Base-by-base conservation (phyloP, 2,329 filamentous ascomycete species). In the Gliomastix tumulicola region DNA sequence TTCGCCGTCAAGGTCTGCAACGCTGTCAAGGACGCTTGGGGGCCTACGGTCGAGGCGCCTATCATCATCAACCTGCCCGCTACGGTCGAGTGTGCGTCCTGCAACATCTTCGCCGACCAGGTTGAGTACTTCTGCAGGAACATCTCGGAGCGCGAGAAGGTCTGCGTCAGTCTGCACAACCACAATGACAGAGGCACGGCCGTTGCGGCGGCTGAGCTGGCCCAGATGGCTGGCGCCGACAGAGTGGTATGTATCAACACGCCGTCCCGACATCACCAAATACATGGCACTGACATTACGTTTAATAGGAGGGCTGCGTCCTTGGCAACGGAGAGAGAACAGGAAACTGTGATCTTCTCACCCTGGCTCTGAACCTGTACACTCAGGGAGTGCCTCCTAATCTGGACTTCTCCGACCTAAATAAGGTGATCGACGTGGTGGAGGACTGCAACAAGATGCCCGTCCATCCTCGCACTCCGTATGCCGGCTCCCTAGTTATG, bases 51-150 rank as follows among this genome's bases (percentile, higher is more conserved):
- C 27, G 78, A 87, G 59, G 82, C 79, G 49, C 86, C 83, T 33
- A 87, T 98, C 60, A 94, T 98, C 56, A 92, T 98, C 73, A 97
- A 97, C 66, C 73, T 98, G 35, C 90, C 92, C 1, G 90, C 92
- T 3, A 98, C 92, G 0, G 90, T 97, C 23, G 92, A 98, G 65
- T 82, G 96, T 16, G 67, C 87, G 1, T 96, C 92, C 1, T 89
- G 89, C 22, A 98, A 98, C 57, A 76, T 96, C 33, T 98, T 92
- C 57, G 92, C 92, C 34, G 92, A 98, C 55, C 84, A 94, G 65
- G 86, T 98, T 44, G 92, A 98, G 59, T 94, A 87, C 65, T 98
- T 98, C 63, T 94, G 88, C 68, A 77, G 72, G 36, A 74, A 90
- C 56, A 88, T 97, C 54, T 74, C 74, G 0, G 84, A 95, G 60